Evolutionary conservation across 1,284 basidiomycete species (phyloP).

Genomic region (Agaricales sp.): DNA sequence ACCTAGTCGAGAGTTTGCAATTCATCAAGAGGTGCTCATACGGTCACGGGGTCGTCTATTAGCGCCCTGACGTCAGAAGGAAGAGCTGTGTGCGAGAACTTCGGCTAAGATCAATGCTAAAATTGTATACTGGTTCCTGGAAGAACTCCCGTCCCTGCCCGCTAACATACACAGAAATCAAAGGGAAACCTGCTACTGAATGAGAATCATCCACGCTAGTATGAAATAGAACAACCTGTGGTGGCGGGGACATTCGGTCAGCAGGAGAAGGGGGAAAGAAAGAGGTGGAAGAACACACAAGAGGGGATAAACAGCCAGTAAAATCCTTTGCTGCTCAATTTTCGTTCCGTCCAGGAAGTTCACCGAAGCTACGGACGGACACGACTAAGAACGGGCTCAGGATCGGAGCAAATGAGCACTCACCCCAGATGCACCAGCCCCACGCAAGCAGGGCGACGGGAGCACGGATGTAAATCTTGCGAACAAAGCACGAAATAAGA

Average conservation of each 20-base stretch:
- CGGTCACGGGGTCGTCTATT: too few relatives aligned
- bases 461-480: constrained; percentile 74
- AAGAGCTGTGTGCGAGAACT: too few relatives aligned
- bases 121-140: too few relatives aligned
- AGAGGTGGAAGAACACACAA: constrained; percentile 54
- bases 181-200: constrained; percentile 55
- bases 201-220: constrained; percentile 91
- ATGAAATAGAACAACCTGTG: constrained; percentile 74
- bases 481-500: constrained; percentile 78
- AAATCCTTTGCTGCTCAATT: constrained; percentile 78
- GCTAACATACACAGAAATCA: too few relatives aligned
- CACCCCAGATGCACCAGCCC: constrained; percentile 96
- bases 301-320: constrained; percentile 89
- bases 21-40: too few relatives aligned
- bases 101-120: too few relatives aligned
- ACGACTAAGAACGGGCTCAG: constrained; percentile 7
- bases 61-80: too few relatives aligned
- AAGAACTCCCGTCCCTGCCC: too few relatives aligned
- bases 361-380: constrained; percentile 62
- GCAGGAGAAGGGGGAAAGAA: constrained; percentile 1
- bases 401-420: constrained; percentile 14
- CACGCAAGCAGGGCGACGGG: constrained; percentile 79
- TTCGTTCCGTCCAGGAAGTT: constrained; percentile 92
- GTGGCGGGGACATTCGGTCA: constrained; percentile 4
- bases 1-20: too few relatives aligned